A percentile compares a stretch with the other conserved stretches of the same genome.
Conservation (phyloP, 768 basidiomycete genomes). For the Kwoniella europaea region DNA sequence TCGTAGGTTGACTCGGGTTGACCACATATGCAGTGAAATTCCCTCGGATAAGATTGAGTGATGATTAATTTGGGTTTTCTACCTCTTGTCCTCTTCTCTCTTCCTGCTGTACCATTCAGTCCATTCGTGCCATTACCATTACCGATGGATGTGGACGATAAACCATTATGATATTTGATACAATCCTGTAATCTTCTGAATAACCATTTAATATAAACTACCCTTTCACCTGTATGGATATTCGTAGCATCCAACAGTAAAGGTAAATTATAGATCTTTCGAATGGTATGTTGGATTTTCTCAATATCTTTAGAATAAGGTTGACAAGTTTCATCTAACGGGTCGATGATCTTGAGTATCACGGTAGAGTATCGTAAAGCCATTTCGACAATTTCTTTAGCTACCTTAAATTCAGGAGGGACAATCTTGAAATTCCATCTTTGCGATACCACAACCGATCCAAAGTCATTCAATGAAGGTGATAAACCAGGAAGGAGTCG, state of each 20-base stretch:
- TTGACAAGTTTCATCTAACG: slow-evolving; percentile 11
- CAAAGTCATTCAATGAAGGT: slow-evolving; percentile 37
- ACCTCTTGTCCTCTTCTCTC: slow-evolving; percentile 22
- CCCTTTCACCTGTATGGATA: slow-evolving; percentile 21
- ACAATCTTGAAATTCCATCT: slow-evolving; percentile 46
- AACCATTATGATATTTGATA: slow-evolving; percentile 17
- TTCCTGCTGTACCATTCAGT: slow-evolving; percentile 10
- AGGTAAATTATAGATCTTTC: slow-evolving; percentile 46
- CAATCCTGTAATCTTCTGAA: slow-evolving; percentile 36
- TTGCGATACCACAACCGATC: slow-evolving; percentile 29
- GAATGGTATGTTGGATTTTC: slow-evolving; percentile 34
- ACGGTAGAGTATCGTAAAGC: slow-evolving; percentile 32
- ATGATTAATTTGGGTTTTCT: slow-evolving; percentile 39
- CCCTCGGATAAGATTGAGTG: slow-evolving; percentile 29
- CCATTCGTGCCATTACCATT: neutral
- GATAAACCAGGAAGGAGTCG: slow-evolving; percentile 26
- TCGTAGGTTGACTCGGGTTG: slow-evolving; percentile 25
- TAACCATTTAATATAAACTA: slow-evolving; percentile 43
- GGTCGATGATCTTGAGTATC: slow-evolving; percentile 29
- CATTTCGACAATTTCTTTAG: slow-evolving; percentile 31
- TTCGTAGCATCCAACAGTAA: slow-evolving; percentile 37
- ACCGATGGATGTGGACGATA: neutral
- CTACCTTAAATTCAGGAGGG: slow-evolving; percentile 36
- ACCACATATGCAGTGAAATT: slow-evolving; percentile 41
- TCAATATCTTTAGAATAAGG: slow-evolving; percentile 22